Evolutionary conservation across 169 alveolate genomes (phyloP).

Genomic region (Cryptosporidium sp.): DNA sequence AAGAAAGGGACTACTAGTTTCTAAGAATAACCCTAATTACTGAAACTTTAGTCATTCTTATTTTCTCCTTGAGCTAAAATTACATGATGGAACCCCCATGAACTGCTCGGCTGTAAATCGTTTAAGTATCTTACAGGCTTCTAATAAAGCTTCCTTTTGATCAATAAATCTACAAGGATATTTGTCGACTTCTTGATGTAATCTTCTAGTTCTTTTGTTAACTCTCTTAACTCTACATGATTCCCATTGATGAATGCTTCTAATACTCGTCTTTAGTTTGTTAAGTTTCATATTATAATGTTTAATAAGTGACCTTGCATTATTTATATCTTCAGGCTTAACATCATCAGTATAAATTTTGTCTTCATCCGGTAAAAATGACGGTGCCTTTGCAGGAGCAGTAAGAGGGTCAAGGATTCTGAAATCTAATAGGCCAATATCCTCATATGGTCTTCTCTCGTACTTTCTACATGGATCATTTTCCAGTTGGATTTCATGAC

Average conservation of each 20-base stretch:
- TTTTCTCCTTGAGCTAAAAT: slow-evolving; percentile 25
- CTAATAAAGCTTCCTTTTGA: slow-evolving; percentile 56
- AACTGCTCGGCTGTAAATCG: slow-evolving; percentile 64
- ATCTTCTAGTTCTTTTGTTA: slow-evolving; percentile 43
- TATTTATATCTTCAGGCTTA: slow-evolving; percentile 21
- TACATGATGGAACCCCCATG: slow-evolving; percentile 74
- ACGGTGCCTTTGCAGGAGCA: slow-evolving; percentile 64
- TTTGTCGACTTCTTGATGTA: slow-evolving; percentile 27
- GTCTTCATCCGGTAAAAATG: slow-evolving; percentile 36
- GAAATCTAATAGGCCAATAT: slow-evolving; percentile 54
- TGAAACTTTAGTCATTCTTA: not conserved
- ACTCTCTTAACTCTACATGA: slow-evolving; percentile 64
- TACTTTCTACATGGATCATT: slow-evolving; percentile 65
- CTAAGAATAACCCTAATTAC: slow-evolving; percentile 54
- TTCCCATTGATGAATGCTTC: slow-evolving; percentile 57
- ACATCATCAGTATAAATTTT: slow-evolving; percentile 25
- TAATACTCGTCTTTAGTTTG: slow-evolving; percentile 17
- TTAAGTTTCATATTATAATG: slow-evolving; percentile 26
- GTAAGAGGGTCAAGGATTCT: slow-evolving; percentile 59
- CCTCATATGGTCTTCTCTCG: slow-evolving; percentile 74
- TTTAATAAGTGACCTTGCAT: slow-evolving; percentile 28
- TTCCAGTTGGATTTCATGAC: slow-evolving; percentile 16
- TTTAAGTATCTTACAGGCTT: slow-evolving; percentile 58
- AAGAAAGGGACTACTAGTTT: slow-evolving; percentile 6
- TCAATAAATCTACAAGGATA: slow-evolving; percentile 71